phyloP scores from a whole-genome alignment of 1,284 basidiomycete genomes.

The Coniophora puteana region DNA sequence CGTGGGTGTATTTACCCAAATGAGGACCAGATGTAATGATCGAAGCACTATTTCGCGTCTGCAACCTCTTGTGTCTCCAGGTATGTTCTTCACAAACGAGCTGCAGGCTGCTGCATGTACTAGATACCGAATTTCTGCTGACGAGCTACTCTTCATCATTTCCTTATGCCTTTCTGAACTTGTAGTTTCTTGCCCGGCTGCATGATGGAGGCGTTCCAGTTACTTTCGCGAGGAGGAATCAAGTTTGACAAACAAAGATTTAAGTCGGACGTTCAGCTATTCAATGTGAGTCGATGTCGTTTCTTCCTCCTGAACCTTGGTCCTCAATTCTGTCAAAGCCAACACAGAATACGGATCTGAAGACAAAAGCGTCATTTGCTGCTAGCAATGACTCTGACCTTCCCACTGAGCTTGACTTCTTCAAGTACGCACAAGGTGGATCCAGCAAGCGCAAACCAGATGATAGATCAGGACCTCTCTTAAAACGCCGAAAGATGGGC shows the following conservation, averaged over 20 bases:
- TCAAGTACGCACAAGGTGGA: conserved; percentile 72
- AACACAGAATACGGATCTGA: conserved; percentile 16
- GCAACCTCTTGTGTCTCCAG: no score
- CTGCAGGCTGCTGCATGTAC: no score
- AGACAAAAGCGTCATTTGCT: conserved; percentile 8
- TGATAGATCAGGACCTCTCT: no score
- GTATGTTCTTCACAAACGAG: no score
- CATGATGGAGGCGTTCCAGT: conserved; percentile 71
- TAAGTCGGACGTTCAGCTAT: conserved; percentile 68
- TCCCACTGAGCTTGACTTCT: conserved; percentile 83
- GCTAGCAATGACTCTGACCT: conserved; percentile 42
- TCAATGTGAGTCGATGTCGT: conserved; percentile 44
- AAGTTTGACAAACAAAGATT: conserved; percentile 81
- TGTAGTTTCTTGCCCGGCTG: no score
- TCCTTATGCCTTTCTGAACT: no score
- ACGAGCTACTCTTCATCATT: no score
- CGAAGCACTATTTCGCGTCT: no score
- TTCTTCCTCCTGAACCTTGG: conserved; percentile 5
- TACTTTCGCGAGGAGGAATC: conserved; percentile 73
- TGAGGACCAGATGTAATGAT: no score
- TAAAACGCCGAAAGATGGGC: conserved; percentile 37
- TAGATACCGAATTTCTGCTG: no score
- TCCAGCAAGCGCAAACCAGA: conserved; percentile 44
- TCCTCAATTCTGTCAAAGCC: conserved; percentile 23
- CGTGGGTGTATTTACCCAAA: no score